phyloP scores from a whole-genome alignment of 495 filamentous ascomycete genomes.

The Chaetomium cochliodes region DNA sequence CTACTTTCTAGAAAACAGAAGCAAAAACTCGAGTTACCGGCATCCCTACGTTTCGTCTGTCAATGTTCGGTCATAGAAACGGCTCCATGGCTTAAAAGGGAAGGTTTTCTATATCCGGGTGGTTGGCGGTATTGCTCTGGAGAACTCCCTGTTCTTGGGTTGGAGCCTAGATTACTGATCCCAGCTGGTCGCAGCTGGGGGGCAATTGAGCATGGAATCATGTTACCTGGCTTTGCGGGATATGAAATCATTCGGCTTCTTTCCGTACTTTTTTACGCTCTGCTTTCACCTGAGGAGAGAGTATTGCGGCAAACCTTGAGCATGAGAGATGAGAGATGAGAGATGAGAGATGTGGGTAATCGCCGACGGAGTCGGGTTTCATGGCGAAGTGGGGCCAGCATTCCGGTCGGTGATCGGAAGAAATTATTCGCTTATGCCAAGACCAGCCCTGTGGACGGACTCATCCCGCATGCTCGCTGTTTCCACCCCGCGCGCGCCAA shows the following conservation, averaged over 20 bases:
- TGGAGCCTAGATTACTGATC: neutral
- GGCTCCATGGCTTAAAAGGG: neutral
- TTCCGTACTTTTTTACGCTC: too few relatives aligned
- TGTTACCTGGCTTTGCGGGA: neutral
- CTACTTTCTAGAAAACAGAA: neutral
- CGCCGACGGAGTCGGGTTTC: too few relatives aligned
- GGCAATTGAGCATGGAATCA: neutral
- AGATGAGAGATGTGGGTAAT: too few relatives aligned
- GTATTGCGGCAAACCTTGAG: too few relatives aligned
- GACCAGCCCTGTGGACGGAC: neutral
- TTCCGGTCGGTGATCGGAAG: neutral
- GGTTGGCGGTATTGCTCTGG: neutral
- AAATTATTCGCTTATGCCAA: neutral
- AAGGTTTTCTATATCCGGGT: constrained; percentile 5
- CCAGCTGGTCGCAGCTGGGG: neutral
- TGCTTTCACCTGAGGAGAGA: too few relatives aligned
- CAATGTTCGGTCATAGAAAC: neutral
- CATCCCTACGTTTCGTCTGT: neutral
- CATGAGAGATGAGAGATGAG: too few relatives aligned
- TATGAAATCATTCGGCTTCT: too few relatives aligned
- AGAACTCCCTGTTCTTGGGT: neutral
- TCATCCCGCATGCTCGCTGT: neutral
- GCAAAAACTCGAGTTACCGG: neutral
- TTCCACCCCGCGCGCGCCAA: constrained; percentile 1
- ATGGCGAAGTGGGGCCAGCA: too few relatives aligned